A percentile compares a stretch with the other conserved stretches of the same genome.
Evolutionary conservation across 2,329 filamentous ascomycete genomes (phyloP).

Genomic region (Calonectria multiphialidica): DNA sequence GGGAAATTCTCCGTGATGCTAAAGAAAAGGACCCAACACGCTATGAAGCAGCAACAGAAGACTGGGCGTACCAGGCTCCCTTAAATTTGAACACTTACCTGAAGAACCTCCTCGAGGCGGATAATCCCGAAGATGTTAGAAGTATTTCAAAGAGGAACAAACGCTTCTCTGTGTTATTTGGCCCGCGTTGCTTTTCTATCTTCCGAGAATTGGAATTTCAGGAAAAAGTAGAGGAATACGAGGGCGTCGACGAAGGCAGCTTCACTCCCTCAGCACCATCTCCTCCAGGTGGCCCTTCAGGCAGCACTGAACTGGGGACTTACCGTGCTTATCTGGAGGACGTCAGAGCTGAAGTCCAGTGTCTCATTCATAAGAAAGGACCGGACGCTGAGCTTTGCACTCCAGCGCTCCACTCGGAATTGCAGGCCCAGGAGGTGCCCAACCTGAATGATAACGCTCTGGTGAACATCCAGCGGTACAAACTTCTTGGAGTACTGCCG

Average conservation of each 20-base stretch:
- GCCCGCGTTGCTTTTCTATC: slow-evolving; percentile 61
- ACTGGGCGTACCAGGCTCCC: slow-evolving; percentile 56
- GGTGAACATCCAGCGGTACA: slow-evolving; percentile 50
- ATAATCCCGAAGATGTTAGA: slow-evolving; percentile 50
- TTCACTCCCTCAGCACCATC: slow-evolving; percentile 51
- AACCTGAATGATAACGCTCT: slow-evolving; percentile 42
- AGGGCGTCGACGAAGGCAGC: slow-evolving; percentile 54
- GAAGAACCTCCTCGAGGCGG: slow-evolving; percentile 59
- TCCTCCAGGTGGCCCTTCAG: slow-evolving; percentile 48
- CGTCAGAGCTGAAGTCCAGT: slow-evolving; percentile 62
- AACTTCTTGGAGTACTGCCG: slow-evolving; percentile 52
- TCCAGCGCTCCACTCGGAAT: slow-evolving; percentile 46
- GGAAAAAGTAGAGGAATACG: slow-evolving; percentile 52
- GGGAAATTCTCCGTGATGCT: slow-evolving; percentile 52
- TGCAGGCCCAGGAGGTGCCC: slow-evolving; percentile 48
- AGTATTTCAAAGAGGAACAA: slow-evolving; percentile 70
- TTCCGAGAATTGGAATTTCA: slow-evolving; percentile 63
- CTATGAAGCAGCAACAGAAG: slow-evolving; percentile 57
- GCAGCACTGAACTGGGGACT: slow-evolving; percentile 53
- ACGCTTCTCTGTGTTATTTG: slow-evolving; percentile 66
- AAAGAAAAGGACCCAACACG: slow-evolving; percentile 60
- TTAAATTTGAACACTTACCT: slow-evolving; percentile 64
- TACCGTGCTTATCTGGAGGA: slow-evolving; percentile 63
- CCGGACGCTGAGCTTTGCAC: slow-evolving; percentile 49
- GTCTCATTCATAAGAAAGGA: slow-evolving; percentile 51